Percentiles rank a stretch among this genome's conserved stretches.
phyloP scores from a whole-genome alignment of 495 filamentous ascomycete genomes.

The Podospora pseudocomata region DNA sequence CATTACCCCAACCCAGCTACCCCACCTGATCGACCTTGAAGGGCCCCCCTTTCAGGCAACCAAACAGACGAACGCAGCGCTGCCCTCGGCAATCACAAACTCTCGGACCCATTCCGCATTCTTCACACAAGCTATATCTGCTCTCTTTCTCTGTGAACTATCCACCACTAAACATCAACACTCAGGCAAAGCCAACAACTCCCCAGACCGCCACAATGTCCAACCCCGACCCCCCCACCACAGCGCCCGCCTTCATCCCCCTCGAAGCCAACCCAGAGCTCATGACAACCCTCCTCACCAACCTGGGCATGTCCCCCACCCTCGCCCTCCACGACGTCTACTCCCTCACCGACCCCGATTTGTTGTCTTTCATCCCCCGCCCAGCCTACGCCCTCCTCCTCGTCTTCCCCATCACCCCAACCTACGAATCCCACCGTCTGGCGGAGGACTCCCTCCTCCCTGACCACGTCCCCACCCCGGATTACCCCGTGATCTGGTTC shows the following conservation, averaged over 20 bases:
- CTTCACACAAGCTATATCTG: not conserved
- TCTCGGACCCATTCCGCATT: not conserved
- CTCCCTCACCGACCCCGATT: slow-evolving; percentile 72
- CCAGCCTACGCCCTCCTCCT: slow-evolving; percentile 78
- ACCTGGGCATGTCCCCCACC: slow-evolving; percentile 64
- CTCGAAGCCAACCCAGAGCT: slow-evolving; percentile 71
- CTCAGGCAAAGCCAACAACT: not conserved
- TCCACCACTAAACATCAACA: not conserved
- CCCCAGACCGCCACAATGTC: slow-evolving; percentile 27
- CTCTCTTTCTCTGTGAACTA: not conserved
- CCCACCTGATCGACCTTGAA: not conserved
- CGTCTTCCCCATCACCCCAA: slow-evolving; percentile 72
- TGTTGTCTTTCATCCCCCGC: slow-evolving; percentile 77
- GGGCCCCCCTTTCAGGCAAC: not conserved
- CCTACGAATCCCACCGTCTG: slow-evolving; percentile 63
- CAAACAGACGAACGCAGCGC: not conserved
- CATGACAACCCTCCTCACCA: slow-evolving; percentile 69
- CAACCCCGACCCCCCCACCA: slow-evolving; percentile 29
- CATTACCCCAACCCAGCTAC: not conserved
- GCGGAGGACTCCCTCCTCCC: slow-evolving; percentile 57
- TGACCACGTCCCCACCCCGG: slow-evolving; percentile 43
- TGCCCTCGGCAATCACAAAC: not conserved
- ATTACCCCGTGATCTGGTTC: slow-evolving; percentile 72
- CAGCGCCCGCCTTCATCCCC: slow-evolving; percentile 44
- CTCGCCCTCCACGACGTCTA: slow-evolving; percentile 80